phyloP scores from a whole-genome alignment of 2,329 filamentous ascomycete genomes.

The Blastomyces parvus region DNA sequence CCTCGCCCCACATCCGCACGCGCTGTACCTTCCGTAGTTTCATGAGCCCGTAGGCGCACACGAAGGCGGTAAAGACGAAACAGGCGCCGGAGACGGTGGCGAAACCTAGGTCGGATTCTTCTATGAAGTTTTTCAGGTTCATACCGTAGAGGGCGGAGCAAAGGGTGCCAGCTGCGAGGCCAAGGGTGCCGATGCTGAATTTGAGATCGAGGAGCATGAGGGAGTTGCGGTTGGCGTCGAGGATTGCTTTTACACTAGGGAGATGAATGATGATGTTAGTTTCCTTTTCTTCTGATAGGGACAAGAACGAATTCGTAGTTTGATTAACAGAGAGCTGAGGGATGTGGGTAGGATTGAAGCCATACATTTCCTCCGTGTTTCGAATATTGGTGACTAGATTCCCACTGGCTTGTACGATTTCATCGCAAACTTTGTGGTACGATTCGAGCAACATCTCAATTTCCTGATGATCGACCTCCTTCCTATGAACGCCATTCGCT shows the following conservation, averaged over 20 bases:
- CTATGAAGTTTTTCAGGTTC: slow-evolving; percentile 98
- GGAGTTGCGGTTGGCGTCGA: slow-evolving; percentile 95
- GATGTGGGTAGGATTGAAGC: slow-evolving; percentile 12
- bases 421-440: slow-evolving; percentile 95
- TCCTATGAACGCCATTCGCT: slow-evolving; percentile 58
- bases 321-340: neutral
- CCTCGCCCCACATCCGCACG: slow-evolving; percentile 71
- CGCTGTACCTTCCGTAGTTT: slow-evolving; percentile 80
- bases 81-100: slow-evolving; percentile 62
- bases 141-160: slow-evolving; percentile 98
- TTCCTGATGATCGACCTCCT: slow-evolving; percentile 84
- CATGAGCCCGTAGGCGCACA: slow-evolving; percentile 72
- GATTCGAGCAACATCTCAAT: slow-evolving; percentile 95
- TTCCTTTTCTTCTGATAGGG: neutral
- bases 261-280: slow-evolving; percentile 15
- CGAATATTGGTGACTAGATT: slow-evolving; percentile 90
- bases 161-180: slow-evolving; percentile 90
- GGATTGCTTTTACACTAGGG: slow-evolving; percentile 77
- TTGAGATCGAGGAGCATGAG: slow-evolving; percentile 96
- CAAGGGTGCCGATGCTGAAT: slow-evolving; percentile 88
- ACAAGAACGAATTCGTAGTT: neutral
- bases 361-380: slow-evolving; percentile 96
- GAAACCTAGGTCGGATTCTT: slow-evolving; percentile 86
- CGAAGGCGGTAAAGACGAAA: slow-evolving; percentile 60
- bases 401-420: slow-evolving; percentile 90